Conservation (phyloP, 1,139 yeast species). For the Pichia sp. region DNA sequence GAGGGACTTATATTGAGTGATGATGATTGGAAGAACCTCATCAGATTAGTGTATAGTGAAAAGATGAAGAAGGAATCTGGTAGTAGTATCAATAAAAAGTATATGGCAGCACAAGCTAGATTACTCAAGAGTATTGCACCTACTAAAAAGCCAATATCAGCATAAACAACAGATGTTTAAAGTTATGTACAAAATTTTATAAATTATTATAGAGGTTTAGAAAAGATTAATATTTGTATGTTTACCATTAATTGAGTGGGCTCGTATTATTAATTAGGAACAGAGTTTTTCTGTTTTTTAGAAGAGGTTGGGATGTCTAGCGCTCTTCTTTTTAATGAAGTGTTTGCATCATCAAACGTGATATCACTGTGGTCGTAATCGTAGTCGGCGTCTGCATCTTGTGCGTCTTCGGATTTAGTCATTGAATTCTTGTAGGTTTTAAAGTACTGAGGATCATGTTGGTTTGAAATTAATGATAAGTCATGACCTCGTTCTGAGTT, state of each 20-base stretch:
- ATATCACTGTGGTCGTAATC: not conserved
- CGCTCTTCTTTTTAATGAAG: conserved; percentile 10
- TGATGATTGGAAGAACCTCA: conserved; percentile 40
- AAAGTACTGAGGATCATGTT: too few relatives aligned
- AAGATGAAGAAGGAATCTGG: conserved; percentile 29
- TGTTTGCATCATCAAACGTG: not conserved
- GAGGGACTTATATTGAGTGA: conserved; percentile 21
- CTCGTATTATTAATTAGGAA: not conserved
- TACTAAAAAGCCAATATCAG: too few relatives aligned
- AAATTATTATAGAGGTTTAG: not conserved
- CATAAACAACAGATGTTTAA: not conserved
- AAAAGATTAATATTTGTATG: not conserved
- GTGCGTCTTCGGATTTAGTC: not conserved
- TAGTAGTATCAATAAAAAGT: conserved; percentile 13
- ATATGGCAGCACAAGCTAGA: conserved; percentile 17
- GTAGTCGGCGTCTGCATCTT: not conserved
- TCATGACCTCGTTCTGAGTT: not conserved
- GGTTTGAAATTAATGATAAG: too few relatives aligned
- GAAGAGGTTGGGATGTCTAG: not conserved
- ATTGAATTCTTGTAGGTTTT: too few relatives aligned
- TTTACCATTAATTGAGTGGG: not conserved
- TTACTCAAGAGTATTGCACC: conserved; percentile 10
- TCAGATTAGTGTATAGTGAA: conserved; percentile 50
- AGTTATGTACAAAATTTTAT: not conserved
- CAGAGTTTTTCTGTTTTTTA: conserved; percentile 9